Evolutionary conservation across 2,329 filamentous ascomycete genomes (phyloP), one percentile per base, ranked within the genome.

Genomic region (Cladosporium sp.): DNA sequence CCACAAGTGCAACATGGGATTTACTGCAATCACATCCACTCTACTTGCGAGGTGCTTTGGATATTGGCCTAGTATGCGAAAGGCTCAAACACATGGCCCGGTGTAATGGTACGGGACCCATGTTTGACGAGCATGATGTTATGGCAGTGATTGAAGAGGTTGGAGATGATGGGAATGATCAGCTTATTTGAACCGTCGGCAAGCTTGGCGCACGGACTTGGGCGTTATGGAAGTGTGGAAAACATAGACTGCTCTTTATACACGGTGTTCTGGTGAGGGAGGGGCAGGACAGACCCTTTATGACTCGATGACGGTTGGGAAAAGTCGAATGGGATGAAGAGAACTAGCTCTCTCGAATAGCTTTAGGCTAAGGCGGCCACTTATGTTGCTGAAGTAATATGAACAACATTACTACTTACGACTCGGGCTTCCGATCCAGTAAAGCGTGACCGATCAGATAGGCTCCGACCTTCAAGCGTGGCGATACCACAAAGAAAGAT

Each of bases 1-100:
- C 90, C 44, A 90, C 90, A 0, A 89, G 89, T 21, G 91, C 92
- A 2, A 90, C 93, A 0, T 98, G 94, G 94, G 93, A 97, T 73
- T 83, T 93, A 64, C 95, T 98, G 67, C 91, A 96, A 74, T 84
- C 82, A 63, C 92, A 97, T 77, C 87, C 91, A 7, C 80, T 93
- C 10, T 96, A 91, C 76, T 87, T 88, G 76, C 85, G 86, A 57
- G 92, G 93, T 0, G 82, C 92, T 24, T 89, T 97, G 30, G 92
- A 98, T 77, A 88, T 97, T 14, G 89, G 85, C 44, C 86, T 90
- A 75, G 91, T 97, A 36, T 93, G 90, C 76, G 90, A 95, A 74
- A 84, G 88, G 14, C 81, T 98, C 63, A 93, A 92, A 80, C 83
- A 85, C 21, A 81, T 86, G 73, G 91, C 92, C 21, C 87, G 89